Conservation (phyloP, 108 stramenopile genomes). For the Nitzschia putrida region DNA sequence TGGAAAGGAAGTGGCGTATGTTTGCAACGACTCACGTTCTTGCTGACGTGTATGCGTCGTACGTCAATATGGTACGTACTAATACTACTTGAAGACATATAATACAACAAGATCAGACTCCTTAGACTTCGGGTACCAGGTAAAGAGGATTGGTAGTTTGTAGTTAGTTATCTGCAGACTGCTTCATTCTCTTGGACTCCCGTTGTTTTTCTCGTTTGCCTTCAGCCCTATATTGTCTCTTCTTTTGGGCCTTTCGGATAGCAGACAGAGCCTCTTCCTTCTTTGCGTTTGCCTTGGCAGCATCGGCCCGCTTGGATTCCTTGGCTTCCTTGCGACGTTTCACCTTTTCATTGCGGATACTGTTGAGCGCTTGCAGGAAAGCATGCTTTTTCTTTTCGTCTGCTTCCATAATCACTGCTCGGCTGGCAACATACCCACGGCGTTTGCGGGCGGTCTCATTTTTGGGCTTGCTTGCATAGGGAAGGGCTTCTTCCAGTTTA, state of each 20-base stretch:
- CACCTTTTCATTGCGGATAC: constrained; percentile 85
- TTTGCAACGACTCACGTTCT: too few species aligned
- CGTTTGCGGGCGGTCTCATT: constrained; percentile 65
- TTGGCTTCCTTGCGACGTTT: constrained; percentile 71
- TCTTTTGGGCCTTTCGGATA: constrained; percentile 67
- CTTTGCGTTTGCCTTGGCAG: constrained; percentile 65
- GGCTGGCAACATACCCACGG: constrained; percentile 80
- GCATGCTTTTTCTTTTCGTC: constrained; percentile 79
- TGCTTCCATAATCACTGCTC: constrained; percentile 82
- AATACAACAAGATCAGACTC: too few species aligned
- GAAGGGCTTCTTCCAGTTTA: constrained; percentile 88
- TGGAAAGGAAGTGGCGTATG: too few species aligned
- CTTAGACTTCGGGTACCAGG: too few species aligned
- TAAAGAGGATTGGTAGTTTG: too few species aligned
- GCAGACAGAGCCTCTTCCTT: constrained; percentile 68
- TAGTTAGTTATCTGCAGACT: constrained; percentile 15
- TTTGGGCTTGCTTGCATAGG: constrained; percentile 94
- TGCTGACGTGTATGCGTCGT: too few species aligned
- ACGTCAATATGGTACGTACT: too few species aligned
- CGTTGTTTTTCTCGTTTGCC: constrained; percentile 74
- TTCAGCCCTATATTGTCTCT: constrained; percentile 76
- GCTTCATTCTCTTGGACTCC: constrained; percentile 55
- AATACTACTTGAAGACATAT: too few species aligned
- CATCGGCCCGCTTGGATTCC: constrained; percentile 51
- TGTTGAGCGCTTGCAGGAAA: constrained; percentile 82